phyloP scores from a whole-genome alignment of 2,329 filamentous ascomycete genomes.

The Lecanosticta acicola region DNA sequence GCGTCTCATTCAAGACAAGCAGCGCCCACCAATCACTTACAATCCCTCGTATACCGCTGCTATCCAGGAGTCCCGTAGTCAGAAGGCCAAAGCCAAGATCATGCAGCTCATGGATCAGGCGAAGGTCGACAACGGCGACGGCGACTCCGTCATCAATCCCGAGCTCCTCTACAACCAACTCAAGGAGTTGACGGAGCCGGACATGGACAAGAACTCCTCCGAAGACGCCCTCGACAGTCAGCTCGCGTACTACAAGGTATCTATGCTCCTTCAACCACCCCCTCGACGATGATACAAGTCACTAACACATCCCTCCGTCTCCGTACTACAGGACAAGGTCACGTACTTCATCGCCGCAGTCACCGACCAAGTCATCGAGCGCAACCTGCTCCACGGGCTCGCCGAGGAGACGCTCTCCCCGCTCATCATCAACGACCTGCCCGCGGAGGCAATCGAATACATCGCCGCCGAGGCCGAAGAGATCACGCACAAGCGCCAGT shows the following conservation, averaged over 20 bases:
- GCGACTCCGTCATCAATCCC: background rate
- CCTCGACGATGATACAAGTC: background rate
- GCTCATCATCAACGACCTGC: constrained; percentile 27
- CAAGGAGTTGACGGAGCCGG: constrained; percentile 9
- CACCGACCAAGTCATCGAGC: constrained; percentile 37
- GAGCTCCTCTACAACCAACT: constrained; percentile 2
- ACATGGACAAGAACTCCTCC: constrained; percentile 34
- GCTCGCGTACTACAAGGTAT: constrained; percentile 36
- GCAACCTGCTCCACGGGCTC: constrained; percentile 32
- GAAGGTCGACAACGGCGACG: constrained; percentile 3
- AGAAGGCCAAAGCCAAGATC: constrained; percentile 21
- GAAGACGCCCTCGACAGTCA: constrained; percentile 35
- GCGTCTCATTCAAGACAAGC: constrained; percentile 45
- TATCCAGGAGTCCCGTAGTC: constrained; percentile 24
- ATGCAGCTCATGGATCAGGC: constrained; percentile 10
- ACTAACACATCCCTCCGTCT: too few relatives aligned
- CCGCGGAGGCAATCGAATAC: constrained; percentile 32
- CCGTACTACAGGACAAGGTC: constrained; percentile 27
- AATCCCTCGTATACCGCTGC: constrained; percentile 36
- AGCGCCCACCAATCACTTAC: constrained; percentile 35
- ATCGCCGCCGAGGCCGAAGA: constrained; percentile 34
- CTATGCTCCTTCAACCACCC: background rate
- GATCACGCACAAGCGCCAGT: constrained; percentile 24
- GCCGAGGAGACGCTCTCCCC: constrained; percentile 30
- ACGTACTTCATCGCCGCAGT: constrained; percentile 35